Conservation (phyloP, 495 filamentous ascomycete genomes). For the Lepidopterella palustris region DNA sequence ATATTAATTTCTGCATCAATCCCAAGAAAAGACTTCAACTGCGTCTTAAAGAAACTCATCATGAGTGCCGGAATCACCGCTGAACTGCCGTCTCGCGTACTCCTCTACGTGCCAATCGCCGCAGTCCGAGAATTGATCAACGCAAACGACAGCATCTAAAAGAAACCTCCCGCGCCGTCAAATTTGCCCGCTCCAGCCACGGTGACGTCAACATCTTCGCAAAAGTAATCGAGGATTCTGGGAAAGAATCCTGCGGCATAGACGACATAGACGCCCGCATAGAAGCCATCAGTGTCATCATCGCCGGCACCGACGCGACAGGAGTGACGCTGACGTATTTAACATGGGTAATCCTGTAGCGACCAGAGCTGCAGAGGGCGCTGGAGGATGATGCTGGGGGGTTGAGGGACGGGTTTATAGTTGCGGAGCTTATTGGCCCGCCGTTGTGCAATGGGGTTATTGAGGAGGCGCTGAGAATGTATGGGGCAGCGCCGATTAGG, state of each 20-base stretch:
- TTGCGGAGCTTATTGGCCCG: conserved; percentile 18
- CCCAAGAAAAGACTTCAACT: conserved; percentile 11
- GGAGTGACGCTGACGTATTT: conserved; percentile 36
- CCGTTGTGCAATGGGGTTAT: conserved; percentile 17
- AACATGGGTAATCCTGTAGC: conserved; percentile 10
- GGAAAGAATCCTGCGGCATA: conserved; percentile 10
- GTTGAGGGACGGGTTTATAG: conserved; percentile 19
- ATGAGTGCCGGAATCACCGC: conserved; percentile 10
- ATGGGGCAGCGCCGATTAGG: conserved; percentile 12
- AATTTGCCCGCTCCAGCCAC: conserved; percentile 1
- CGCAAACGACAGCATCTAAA: conserved; percentile 12
- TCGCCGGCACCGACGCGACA: conserved; percentile 40
- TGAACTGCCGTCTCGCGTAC: conserved; percentile 11
- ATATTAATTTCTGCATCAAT: background rate
- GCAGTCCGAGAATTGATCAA: conserved; percentile 13
- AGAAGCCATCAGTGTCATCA: conserved; percentile 34
- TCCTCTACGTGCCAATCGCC: conserved; percentile 7
- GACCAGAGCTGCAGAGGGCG: conserved; percentile 4
- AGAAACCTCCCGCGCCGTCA: conserved; percentile 7
- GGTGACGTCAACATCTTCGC: conserved; percentile 13
- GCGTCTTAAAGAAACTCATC: conserved; percentile 12
- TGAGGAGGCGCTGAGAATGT: conserved; percentile 23
- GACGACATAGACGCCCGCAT: conserved; percentile 13
- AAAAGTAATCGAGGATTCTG: conserved; percentile 18
- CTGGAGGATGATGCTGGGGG: conserved; percentile 6